A percentile compares a stretch with the other conserved stretches of the same genome.
Evolutionary conservation across 1,139 yeast species (phyloP).

Genomic region (Pichia sp.): DNA sequence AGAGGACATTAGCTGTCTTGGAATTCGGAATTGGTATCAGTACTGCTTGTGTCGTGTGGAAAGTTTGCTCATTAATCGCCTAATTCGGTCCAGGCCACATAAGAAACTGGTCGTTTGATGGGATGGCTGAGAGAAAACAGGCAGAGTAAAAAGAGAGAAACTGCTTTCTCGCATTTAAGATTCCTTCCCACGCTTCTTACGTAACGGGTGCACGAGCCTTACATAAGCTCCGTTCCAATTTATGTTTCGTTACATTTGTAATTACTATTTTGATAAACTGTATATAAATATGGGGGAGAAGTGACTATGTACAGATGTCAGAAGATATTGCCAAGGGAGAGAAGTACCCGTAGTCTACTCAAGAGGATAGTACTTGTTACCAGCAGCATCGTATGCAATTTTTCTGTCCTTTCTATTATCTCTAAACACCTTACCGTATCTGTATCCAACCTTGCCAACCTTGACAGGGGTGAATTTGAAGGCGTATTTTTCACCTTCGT

Average conservation of each 20-base stretch:
- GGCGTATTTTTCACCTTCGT: conserved; percentile 54
- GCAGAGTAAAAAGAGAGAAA: not conserved
- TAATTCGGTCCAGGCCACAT: not conserved
- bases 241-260: not conserved
- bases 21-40: not conserved
- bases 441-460: conserved; percentile 81
- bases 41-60: not conserved
- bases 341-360: conserved; percentile 16
- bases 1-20: not conserved
- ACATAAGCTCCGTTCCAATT: not conserved
- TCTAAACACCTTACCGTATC: conserved; percentile 89
- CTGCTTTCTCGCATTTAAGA: not conserved
- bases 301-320: not conserved
- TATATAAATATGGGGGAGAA: not conserved
- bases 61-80: not conserved
- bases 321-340: not conserved
- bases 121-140: not conserved
- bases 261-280: not conserved
- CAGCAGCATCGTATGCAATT: conserved; percentile 69
- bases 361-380: conserved; percentile 49
- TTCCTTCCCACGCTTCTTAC: not conserved
- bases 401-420: conserved; percentile 84
- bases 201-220: not conserved
- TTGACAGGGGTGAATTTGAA: conserved; percentile 74
- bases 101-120: not conserved